Evolutionary conservation across 306 rosid species (phyloP), one percentile per base, ranked within the genome.

Genomic region (Cicer cuneatum): DNA sequence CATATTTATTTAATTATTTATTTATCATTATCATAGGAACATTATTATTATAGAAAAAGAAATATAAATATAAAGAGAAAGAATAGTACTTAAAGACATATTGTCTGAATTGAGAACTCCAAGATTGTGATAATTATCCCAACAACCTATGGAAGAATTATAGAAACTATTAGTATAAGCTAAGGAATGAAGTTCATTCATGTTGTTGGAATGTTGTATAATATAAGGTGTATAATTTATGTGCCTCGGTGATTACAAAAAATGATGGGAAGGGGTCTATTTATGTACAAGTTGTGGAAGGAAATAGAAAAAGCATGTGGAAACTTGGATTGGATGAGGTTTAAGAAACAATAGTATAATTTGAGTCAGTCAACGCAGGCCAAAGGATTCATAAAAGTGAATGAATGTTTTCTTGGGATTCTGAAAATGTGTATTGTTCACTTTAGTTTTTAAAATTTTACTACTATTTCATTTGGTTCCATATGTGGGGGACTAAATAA

Each of bases 401-500:
- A 66, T 74, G 78, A 29, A 29, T 29, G 33, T 29, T 72, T 72
- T 79, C 75, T 93, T 66, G 98, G 98, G 97, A 93, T 93, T 87
- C 97, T 84, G 79, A 75, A 91, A 88, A 86, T 88, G 73, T 42
- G 19, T 53, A 52, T 0, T 52, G 39, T 54, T 54, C 45, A 53
- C 95, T 82, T 85, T 85, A 78, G 35, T 66, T 58, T 73, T 82
- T 29, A 2, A 66, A 80, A 68, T 66, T 75, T 29, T 29, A 29
- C 33, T 29, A 29, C 33, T 47, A 63, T 72, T 85, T 77, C 33
- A 65, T 45, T 67, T 78, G 60, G 67, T 18, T 71, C 54, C 72
- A 64, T 58, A 1, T 85, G 92, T 78, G 96, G 98, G 96, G 96
- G 75, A 90, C 98, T 94, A 66, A 90, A 91, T 94, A 84, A 94